Base-by-base conservation (phyloP, 768 basidiomycete species). In the Scleroderma bovista region DNA sequence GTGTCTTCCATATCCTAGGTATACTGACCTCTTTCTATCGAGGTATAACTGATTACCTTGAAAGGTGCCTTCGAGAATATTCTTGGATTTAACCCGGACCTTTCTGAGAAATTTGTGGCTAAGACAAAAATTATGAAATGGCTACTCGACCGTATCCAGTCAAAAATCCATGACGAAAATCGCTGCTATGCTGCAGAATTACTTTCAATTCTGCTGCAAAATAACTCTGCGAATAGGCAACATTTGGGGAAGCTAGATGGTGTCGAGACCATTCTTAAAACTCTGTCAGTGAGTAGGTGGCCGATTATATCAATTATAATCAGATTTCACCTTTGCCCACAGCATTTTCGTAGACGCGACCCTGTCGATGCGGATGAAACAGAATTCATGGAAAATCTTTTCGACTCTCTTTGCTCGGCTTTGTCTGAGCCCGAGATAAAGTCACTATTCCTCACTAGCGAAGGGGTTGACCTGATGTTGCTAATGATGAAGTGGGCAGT, bases 331-430 rank as follows among this genome's bases (percentile, higher is more conserved):
- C 44, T 54, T 4, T 39, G 31, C 48, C 48, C 40, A 24, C 55
- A 96, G 93, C 86, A 87, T 82, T 98, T 86, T 64, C 85, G 94
- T 37, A 78, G 80, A 62, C 77, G 82, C 49, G 89, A 97, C 61
- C 95, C 95, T 13, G 71, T 72, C 0, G 85, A 93, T 55, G 77
- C 85, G 8, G 96, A 98, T 54, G 96, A 99, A 69, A 75, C 82
- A 5, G 96, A 99, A 65, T 98, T 93, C 68, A 94, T 98, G 93
- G 96, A 98, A 64, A 98, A 99, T 66, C 60, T 92, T 3, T 98
- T 98, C 62, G 90, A 97, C 63, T 68, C 84, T 0, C 68, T 99
- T 20, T 98, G 96, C 63, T 94, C 93, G 1, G 78, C 85, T 0
- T 73, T 98, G 20, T 79, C 74, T 31, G 93, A 95, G 66, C 74